These are phyloP conservation scores for Tripidium arundinaceum DNA, from an alignment of 202 grass and related monocot genomes.

Conservation along the genomic window DNA sequence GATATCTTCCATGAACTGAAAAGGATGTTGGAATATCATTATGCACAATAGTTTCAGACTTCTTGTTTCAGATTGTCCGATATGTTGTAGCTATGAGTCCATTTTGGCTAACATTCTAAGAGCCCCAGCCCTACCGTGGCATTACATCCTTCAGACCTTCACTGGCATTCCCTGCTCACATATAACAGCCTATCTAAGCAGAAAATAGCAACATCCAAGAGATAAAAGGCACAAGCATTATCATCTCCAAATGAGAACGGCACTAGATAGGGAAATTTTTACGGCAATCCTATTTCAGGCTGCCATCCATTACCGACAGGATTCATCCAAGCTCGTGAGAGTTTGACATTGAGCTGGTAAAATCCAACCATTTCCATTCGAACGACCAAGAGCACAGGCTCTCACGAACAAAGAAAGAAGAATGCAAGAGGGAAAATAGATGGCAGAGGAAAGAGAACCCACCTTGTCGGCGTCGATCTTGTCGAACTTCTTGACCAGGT, in stretches of 20 bases:
- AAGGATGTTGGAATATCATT: neutral
- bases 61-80: neutral
- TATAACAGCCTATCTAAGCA: no score
- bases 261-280: no score
- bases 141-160: neutral
- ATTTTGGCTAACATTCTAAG: neutral
- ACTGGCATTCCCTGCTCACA: neutral
- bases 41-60: neutral
- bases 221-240: no score
- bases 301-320: neutral
- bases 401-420: neutral
- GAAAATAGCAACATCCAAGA: no score
- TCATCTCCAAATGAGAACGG: no score
- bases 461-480: constrained; percentile 72
- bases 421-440: neutral
- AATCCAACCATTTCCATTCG: neutral
- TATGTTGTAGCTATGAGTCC: neutral
- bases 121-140: neutral
- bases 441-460: neutral
- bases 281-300: neutral
- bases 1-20: neutral
- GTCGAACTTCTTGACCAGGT: constrained; percentile 60
- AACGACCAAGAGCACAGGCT: neutral
- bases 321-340: neutral
- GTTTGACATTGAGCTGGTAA: neutral